phyloP scores from a whole-genome alignment of 345 rosid genomes.

The Populus davidiana region DNA sequence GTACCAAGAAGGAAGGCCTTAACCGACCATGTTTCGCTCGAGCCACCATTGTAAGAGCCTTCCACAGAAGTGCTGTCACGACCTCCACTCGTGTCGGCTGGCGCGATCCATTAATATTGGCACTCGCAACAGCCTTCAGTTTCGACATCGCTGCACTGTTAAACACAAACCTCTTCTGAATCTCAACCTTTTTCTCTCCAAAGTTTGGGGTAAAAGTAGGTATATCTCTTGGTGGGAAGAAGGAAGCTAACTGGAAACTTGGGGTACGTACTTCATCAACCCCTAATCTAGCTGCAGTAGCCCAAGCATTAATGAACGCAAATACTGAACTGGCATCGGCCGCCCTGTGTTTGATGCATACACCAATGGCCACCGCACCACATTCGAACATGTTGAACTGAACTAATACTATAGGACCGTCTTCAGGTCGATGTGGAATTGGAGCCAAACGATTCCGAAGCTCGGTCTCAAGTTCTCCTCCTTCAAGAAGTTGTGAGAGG shows the following conservation, averaged over 20 bases:
- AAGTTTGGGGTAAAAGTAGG: background rate
- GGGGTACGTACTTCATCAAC: background rate
- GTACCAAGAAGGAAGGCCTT: background rate
- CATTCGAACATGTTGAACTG: background rate
- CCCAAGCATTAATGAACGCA: background rate
- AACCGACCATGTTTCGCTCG: background rate
- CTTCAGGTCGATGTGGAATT: background rate
- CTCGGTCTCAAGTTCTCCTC: background rate
- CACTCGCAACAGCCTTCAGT: background rate
- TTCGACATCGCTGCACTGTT: background rate
- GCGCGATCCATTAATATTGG: background rate
- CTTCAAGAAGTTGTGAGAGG: background rate
- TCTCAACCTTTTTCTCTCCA: background rate
- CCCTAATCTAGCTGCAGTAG: background rate
- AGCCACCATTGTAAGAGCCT: background rate
- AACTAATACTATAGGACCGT: background rate
- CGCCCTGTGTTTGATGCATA: background rate
- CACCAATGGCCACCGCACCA: background rate
- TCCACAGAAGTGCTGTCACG: background rate
- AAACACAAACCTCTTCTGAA: background rate
- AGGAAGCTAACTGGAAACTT: background rate
- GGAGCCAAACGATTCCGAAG: background rate
- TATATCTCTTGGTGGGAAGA: background rate
- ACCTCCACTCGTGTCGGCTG: background rate
- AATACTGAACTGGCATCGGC: background rate